A percentile compares a stretch with the other conserved stretches of the same genome.
These are phyloP conservation scores for Takashimella tepidaria DNA, from an alignment of 1,284 basidiomycete genomes.

Conservation along the genomic window DNA sequence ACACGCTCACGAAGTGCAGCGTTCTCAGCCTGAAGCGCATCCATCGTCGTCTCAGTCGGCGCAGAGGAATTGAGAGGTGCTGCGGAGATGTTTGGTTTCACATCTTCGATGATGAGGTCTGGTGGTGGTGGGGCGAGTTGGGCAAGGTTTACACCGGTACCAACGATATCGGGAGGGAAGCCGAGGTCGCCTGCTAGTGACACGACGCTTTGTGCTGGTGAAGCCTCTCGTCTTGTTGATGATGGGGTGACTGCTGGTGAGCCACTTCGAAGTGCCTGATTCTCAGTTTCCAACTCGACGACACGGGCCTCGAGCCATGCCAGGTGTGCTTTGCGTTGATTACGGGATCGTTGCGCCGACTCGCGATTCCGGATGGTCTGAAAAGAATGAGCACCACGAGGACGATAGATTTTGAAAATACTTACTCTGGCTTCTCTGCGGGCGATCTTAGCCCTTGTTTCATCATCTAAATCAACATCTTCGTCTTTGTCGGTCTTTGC, in stretches of 20 bases:
- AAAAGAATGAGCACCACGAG: background rate
- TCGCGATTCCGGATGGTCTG: conserved; percentile 44
- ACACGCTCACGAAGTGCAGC: conserved; percentile 34
- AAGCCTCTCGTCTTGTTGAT: conserved; percentile 22
- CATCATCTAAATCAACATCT: conserved; percentile 24
- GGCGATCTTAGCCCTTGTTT: conserved; percentile 30
- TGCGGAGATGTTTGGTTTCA: conserved; percentile 22
- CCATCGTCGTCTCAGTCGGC: conserved; percentile 1
- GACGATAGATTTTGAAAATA: too few relatives aligned
- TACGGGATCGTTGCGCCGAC: conserved; percentile 43
- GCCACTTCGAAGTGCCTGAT: conserved; percentile 29
- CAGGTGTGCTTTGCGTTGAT: conserved; percentile 45
- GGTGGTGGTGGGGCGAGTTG: conserved; percentile 36
- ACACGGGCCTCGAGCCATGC: conserved; percentile 44
- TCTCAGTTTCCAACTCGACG: conserved; percentile 42
- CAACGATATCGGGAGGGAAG: conserved; percentile 32
- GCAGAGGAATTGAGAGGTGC: too few relatives aligned
- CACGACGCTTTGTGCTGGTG: conserved; percentile 32
- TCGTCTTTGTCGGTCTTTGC: conserved; percentile 13
- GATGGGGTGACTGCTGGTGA: conserved; percentile 6
- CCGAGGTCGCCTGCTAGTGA: conserved; percentile 35
- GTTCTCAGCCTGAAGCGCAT: conserved; percentile 29
- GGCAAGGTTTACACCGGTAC: conserved; percentile 37
- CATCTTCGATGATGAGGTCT: conserved; percentile 26
- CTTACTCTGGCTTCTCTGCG: conserved; percentile 41